Base-by-base conservation (phyloP, 148 eudicot genomes). In the Pouteria glomerata region DNA sequence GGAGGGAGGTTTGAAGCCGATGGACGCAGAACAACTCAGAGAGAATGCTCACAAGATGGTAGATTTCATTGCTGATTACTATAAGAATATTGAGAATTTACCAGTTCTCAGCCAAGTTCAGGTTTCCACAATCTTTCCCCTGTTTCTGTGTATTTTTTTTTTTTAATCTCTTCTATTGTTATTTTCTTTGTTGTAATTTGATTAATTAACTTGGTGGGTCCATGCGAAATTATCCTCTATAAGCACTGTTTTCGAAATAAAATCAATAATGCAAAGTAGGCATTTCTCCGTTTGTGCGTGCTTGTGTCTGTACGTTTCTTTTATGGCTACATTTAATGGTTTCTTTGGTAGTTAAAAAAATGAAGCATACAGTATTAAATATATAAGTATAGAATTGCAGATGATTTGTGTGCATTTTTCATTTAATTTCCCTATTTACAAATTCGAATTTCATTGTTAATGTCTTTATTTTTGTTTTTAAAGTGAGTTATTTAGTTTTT, bases 11-110 rank as follows among this genome's bases (percentile, higher is more conserved):
- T 83, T 93, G 89, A 93, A 89, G 77, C 79, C 95, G 61, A 93
- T 93, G 97, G 97, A 90, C 27, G 80, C 95, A 27, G 98, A 93
- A 62, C 95, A 93, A 55, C 58, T 93, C 69, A 81, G 98, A 75
- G 91, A 91, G 77, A 78, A 74, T 59, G 97, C 84, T 21, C 97
- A 91, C 85, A 81, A 85, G 80, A 94, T 94, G 97, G 91, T 94
- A 12, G 98, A 94, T 81, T 94, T 94, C 77, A 84, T 94, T 76
- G 98, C 98, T 75, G 98, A 94, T 80, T 94, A 94, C 67, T 94
- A 94, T 82, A 91, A 91, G 59, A 62, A 85, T 65, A 89, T 94
- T 76, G 98, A 94, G 74, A 58, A 63, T 50, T 89, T 77, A 72
- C 91, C 97, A 53, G 98, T 94, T 70, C 97, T 87, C 67, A 91